These are phyloP conservation scores for Flueggea neowawraea DNA, from an alignment of 441 rosid genomes.

Conservation along the genomic window DNA sequence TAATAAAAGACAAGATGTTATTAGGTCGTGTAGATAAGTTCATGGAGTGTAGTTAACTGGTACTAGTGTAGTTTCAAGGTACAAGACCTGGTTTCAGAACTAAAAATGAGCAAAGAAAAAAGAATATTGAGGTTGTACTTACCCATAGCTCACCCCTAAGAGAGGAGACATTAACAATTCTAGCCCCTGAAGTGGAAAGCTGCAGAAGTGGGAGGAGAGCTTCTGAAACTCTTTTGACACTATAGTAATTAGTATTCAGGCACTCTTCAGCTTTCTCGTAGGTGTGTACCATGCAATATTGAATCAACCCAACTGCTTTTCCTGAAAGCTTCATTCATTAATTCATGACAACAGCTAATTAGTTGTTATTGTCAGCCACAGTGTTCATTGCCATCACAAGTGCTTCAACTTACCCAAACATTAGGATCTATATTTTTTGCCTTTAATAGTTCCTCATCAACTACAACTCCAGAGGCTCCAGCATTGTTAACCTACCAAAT, in stretches of 20 bases:
- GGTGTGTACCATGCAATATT: slow-evolving; percentile 29
- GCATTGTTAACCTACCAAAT: slow-evolving; percentile 47
- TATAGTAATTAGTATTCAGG: slow-evolving; percentile 49
- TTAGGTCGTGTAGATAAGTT: too few relatives aligned
- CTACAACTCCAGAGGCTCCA: slow-evolving; percentile 32
- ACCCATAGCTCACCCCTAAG: slow-evolving; percentile 45
- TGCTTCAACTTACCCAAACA: slow-evolving; percentile 30
- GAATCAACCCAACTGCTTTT: slow-evolving; percentile 22
- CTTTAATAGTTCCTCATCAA: slow-evolving; percentile 30
- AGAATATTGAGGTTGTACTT: slow-evolving; percentile 8
- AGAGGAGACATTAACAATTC: slow-evolving; percentile 53
- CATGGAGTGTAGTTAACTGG: too few relatives aligned
- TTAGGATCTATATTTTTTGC: slow-evolving; percentile 37
- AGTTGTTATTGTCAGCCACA: not conserved
- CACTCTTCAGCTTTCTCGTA: slow-evolving; percentile 43
- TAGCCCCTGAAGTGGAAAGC: too few relatives aligned
- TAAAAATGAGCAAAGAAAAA: too few relatives aligned
- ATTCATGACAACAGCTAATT: not conserved
- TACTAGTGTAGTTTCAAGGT: too few relatives aligned
- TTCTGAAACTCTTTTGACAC: slow-evolving; percentile 34
- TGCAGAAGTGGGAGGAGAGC: slow-evolving; percentile 47
- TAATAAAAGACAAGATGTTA: too few relatives aligned
- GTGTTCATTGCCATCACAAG: not conserved
- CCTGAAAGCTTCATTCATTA: slow-evolving; percentile 38
- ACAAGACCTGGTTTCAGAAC: too few relatives aligned